phyloP scores from a whole-genome alignment of 1,284 basidiomycete genomes.

The Limonomyces culmigenus region DNA sequence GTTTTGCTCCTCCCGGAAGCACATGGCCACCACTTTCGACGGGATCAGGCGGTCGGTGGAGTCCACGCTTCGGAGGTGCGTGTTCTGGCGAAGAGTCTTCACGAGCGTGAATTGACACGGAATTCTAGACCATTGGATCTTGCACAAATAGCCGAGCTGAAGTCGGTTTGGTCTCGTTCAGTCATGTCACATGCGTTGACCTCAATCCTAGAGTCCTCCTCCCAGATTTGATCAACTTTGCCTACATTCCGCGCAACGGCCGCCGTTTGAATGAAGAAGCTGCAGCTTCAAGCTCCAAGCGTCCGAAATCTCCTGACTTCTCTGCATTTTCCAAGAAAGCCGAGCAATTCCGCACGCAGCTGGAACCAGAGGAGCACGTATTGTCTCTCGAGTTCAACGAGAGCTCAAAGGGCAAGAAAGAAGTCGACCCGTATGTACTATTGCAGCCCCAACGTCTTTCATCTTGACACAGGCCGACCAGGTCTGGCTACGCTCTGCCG shows the following conservation, averaged over 20 bases:
- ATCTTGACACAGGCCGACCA: slow-evolving; percentile 9
- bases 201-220: slow-evolving; percentile 43
- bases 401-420: slow-evolving; percentile 28
- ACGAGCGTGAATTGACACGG: background rate
- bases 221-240: slow-evolving; percentile 69
- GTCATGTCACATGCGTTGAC: background rate
- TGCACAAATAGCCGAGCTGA: slow-evolving; percentile 67
- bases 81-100: slow-evolving; percentile 2
- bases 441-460: background rate
- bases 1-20: slow-evolving; percentile 72
- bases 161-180: slow-evolving; percentile 26
- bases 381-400: slow-evolving; percentile 63
- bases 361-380: slow-evolving; percentile 38
- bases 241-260: slow-evolving; percentile 59
- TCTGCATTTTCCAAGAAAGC: slow-evolving; percentile 9
- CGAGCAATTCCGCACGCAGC: background rate
- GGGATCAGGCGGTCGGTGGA: slow-evolving; percentile 68
- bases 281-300: slow-evolving; percentile 7
- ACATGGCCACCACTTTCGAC: slow-evolving; percentile 69
- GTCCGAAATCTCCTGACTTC: slow-evolving; percentile 22
- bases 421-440: slow-evolving; percentile 14
- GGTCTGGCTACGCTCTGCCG: slow-evolving; percentile 23
- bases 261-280: slow-evolving; percentile 37
- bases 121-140: slow-evolving; percentile 59
- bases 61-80: slow-evolving; percentile 54